Evolutionary conservation across 257 asterid genomes (phyloP).

Genomic region (Solanum lycopersicoides): DNA sequence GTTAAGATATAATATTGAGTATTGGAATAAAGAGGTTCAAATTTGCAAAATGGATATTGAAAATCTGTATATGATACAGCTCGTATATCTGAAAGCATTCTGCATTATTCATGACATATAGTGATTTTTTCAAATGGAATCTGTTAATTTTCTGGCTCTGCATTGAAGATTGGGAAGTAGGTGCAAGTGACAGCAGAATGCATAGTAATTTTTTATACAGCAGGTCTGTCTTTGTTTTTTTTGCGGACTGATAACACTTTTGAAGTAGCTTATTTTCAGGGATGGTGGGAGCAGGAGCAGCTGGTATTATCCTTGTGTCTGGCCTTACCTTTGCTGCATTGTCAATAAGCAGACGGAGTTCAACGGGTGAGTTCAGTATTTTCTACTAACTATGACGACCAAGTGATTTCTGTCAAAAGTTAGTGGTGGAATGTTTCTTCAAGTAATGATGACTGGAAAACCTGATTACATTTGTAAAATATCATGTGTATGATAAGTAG

Average conservation of each 20-base stretch:
- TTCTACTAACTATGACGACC: neutral
- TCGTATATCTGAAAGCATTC: neutral
- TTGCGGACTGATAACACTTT: slow-evolving; percentile 50
- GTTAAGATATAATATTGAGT: neutral
- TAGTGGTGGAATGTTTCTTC: neutral
- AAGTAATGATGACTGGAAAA: neutral
- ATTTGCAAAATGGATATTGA: neutral
- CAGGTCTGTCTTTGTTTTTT: neutral
- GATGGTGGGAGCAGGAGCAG: slow-evolving; percentile 66
- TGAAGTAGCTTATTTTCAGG: slow-evolving; percentile 71
- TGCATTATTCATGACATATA: neutral
- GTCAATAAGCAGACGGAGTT: slow-evolving; percentile 45
- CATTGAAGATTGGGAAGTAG: neutral
- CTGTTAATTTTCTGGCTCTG: neutral
- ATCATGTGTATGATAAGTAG: neutral
- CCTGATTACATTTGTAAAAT: neutral
- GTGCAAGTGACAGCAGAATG: neutral
- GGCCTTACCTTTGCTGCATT: slow-evolving; percentile 70
- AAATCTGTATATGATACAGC: neutral
- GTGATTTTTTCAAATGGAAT: neutral
- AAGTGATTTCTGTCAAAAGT: neutral
- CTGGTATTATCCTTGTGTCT: slow-evolving; percentile 61
- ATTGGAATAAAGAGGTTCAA: neutral
- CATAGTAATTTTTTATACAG: neutral
- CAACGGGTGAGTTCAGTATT: slow-evolving; percentile 43